Base-by-base conservation (phyloP, 78 protist species). In the Pirum gemmata region DNA sequence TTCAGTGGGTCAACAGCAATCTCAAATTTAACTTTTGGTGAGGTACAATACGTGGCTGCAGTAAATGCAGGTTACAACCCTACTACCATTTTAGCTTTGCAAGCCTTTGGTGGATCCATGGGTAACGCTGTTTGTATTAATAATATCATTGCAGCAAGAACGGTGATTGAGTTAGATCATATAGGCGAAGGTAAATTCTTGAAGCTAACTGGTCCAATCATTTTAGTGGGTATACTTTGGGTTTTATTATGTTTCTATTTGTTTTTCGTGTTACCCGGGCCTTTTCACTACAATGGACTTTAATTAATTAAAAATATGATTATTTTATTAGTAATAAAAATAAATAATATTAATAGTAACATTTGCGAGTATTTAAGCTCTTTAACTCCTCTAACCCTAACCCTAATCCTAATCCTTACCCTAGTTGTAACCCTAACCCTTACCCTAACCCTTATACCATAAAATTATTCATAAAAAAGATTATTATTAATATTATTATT, bases 21-120 rank as follows among this genome's bases (percentile, higher is more conserved):
- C 21, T 84, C 88, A 21, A 38, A 40, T 84, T 84, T 84, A 31
- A 84, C 88, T 40, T 84, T 84, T 21, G 88, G 88, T 2, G 74
- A 84, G n/a, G 88, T 84, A 75, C 88, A 84, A 21, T 39, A 39
- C 8, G 88, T 84, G 38, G 88, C 88, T 27, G 88, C 88, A 84
- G 74, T 13, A n/a, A 84, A 39, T 31, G 2, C 73, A 21, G 88
- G 88, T 34, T 31, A 39, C 88, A 25, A 31, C 73, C 74, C 88
- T 8, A 41, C 74, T 38, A 41, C 33, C 38, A 41, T 84, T 31
- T 21, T 84, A 76, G 88, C 88, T 40, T 1, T 84, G 77, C 88
- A 84, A 39, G 88, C 88, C 26, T 31, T 39, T 27, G 88, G 88
- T 35, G 88, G 76, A 26, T 39, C 88, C 8, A 84, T 84, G 1